Conservation (phyloP, 805 yeast species). For the Torulaspora indica region DNA sequence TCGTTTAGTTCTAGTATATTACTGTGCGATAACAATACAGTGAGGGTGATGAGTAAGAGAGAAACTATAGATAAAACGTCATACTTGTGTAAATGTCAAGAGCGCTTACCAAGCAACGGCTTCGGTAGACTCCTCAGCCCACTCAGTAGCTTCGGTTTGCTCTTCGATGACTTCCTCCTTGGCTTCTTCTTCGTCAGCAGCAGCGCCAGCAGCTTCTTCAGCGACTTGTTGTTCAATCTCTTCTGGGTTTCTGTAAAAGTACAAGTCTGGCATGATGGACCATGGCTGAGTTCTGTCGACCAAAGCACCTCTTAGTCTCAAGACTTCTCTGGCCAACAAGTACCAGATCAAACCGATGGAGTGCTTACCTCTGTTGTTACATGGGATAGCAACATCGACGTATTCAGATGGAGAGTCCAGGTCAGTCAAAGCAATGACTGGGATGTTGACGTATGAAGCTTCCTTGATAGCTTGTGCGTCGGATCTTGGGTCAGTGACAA, state of each 20-base stretch:
- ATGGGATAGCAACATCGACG: conserved; percentile 99
- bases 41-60: conserved; percentile 17
- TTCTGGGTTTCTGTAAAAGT: conserved; percentile 99
- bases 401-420: conserved; percentile 98
- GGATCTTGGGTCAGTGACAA: conserved; percentile 99
- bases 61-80: conserved; percentile 21
- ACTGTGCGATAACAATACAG: conserved; percentile 20
- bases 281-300: conserved; percentile 96
- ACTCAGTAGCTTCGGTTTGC: conserved; percentile 57
- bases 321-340: conserved; percentile 98
- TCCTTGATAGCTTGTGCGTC: conserved; percentile 99
- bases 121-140: conserved; percentile 47
- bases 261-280: conserved; percentile 99
- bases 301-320: conserved; percentile 96
- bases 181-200: conserved; percentile 60
- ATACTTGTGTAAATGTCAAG: conserved; percentile 17
- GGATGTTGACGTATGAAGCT: conserved; percentile 99
- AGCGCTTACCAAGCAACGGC: conserved; percentile 31
- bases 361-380: conserved; percentile 99
- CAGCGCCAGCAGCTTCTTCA: conserved; percentile 69
- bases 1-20: conserved; percentile 17
- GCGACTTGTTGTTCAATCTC: conserved; percentile 80
- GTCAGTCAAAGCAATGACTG: conserved; percentile 98
- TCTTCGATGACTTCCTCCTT: conserved; percentile 78
- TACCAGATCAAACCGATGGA: conserved; percentile 99